phyloP scores from a whole-genome alignment of 108 stramenopile genomes.

The Nitzschia palea region DNA sequence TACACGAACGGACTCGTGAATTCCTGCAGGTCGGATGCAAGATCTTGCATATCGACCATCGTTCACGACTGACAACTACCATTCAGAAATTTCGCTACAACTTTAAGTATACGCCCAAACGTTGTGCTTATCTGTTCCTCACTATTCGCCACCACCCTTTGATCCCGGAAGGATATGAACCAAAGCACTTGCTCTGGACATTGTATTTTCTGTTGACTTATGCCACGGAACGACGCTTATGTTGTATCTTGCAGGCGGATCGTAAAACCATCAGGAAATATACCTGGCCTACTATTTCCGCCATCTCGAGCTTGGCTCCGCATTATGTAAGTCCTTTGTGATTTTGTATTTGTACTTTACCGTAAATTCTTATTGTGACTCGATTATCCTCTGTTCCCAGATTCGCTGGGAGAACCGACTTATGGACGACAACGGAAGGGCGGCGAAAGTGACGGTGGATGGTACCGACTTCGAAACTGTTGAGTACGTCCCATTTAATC shows the following conservation, averaged over 20 bases:
- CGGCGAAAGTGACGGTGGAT: slow-evolving; percentile 7
- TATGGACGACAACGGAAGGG: background rate
- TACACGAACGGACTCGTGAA: too few relatives aligned
- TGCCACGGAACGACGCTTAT: background rate
- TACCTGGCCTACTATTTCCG: background rate
- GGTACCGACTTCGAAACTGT: slow-evolving; percentile 12
- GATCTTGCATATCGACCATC: too few relatives aligned
- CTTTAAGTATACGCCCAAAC: too few relatives aligned
- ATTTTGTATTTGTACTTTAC: too few relatives aligned
- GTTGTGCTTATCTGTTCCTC: too few relatives aligned
- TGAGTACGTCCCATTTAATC: background rate
- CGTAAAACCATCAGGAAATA: background rate
- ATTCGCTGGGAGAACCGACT: slow-evolving; percentile 3
- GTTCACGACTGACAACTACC: too few relatives aligned
- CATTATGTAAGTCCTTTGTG: background rate
- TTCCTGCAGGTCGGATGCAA: too few relatives aligned
- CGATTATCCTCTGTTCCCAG: background rate
- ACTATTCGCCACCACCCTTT: background rate
- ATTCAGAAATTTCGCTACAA: too few relatives aligned
- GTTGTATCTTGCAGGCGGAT: background rate
- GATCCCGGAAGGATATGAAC: background rate
- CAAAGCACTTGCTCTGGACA: slow-evolving; percentile 2
- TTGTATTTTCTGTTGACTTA: background rate
- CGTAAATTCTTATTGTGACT: background rate
- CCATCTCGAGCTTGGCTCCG: background rate